Evolutionary conservation across 2,329 filamentous ascomycete species (phyloP), one percentile per base, ranked within the genome.

Genomic region (Camptophora hylomeconis): DNA sequence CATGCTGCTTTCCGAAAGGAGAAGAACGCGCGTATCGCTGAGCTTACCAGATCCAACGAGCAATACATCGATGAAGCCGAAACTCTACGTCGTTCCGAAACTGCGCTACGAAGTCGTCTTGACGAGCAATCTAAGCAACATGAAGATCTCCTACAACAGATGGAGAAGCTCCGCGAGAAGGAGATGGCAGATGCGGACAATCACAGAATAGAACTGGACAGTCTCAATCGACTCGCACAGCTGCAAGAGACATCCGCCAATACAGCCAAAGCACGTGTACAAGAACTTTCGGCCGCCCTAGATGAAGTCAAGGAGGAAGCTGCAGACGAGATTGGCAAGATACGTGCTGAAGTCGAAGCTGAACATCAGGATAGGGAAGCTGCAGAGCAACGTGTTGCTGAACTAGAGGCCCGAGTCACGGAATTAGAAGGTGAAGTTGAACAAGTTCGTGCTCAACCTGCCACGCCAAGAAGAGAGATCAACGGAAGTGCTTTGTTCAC

Each of bases 1-100:
- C 75, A 83, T 26, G 70, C 87, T 41, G 93, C 86, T 48, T 87
- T 80, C 55, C 75, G 89, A 39, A 95, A 93, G 50, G 89, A 98
- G 51, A 95, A 94, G 65, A 81, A 81, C 38, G 77, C 83, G 2
- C 79, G 81, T 20, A 82, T 95, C 44, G 72, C 84, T 6, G 81
- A 92, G 46, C 70, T 98, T 16, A 81, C 94, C 54, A 80, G 84
- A 30, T 72, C 80, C 36, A 80, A 87, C 42, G 87, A 95, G 43
- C 89, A 98, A 42, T 73, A 79, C 24, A 75, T 69, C 39, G 76
- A 80, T 12, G 77, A 70, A 17, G 68, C 84, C 29, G 83, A 93
- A 31, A 69, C 78, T 7, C 60, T 92, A 13, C 78, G 79, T 48
- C 76, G 80, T 20, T 80, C 74, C 20, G 86, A 94, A 49, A 73